Conservation (phyloP, 805 yeast species). For the Yarrowia hollandica region DNA sequence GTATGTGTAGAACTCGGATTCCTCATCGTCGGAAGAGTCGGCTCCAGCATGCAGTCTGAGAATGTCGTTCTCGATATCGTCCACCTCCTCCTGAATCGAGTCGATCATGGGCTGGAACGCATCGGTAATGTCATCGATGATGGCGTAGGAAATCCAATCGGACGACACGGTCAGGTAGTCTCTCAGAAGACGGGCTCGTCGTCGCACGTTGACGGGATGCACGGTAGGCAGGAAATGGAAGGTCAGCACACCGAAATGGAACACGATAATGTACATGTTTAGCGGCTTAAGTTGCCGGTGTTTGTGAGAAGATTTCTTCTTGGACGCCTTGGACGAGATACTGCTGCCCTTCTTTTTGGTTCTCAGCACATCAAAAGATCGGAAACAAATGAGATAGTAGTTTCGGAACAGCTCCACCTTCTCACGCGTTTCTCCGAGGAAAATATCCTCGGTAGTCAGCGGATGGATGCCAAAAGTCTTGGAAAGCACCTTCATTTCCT, state of each 20-base stretch:
- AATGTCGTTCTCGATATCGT: slow-evolving; percentile 90
- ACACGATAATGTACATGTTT: slow-evolving; percentile 90
- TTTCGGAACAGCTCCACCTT: slow-evolving; percentile 90
- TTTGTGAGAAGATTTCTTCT: slow-evolving; percentile 57
- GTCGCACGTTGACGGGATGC: slow-evolving; percentile 91
- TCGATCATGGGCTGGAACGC: slow-evolving; percentile 97
- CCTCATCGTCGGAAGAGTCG: slow-evolving; percentile 46
- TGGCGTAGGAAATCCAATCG: slow-evolving; percentile 96
- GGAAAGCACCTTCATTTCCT: slow-evolving; percentile 88
- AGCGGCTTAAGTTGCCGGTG: slow-evolving; percentile 70
- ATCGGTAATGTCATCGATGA: slow-evolving; percentile 95
- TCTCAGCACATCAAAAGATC: slow-evolving; percentile 67
- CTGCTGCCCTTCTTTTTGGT: slow-evolving; percentile 2
- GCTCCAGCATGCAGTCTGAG: slow-evolving; percentile 78
- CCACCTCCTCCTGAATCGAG: slow-evolving; percentile 90
- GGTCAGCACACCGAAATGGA: slow-evolving; percentile 85
- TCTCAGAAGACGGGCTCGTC: slow-evolving; percentile 82
- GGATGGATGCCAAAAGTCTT: slow-evolving; percentile 96
- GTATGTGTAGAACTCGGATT: slow-evolving; percentile 42
- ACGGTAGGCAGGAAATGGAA: slow-evolving; percentile 95
- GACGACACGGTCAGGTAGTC: slow-evolving; percentile 89
- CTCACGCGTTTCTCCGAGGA: slow-evolving; percentile 89
- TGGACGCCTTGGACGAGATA: slow-evolving; percentile 56
- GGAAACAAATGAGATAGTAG: slow-evolving; percentile 88
- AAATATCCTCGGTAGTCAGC: slow-evolving; percentile 91